phyloP scores from a whole-genome alignment of 2,329 filamentous ascomycete genomes.

The Pezicula rhizophila region DNA sequence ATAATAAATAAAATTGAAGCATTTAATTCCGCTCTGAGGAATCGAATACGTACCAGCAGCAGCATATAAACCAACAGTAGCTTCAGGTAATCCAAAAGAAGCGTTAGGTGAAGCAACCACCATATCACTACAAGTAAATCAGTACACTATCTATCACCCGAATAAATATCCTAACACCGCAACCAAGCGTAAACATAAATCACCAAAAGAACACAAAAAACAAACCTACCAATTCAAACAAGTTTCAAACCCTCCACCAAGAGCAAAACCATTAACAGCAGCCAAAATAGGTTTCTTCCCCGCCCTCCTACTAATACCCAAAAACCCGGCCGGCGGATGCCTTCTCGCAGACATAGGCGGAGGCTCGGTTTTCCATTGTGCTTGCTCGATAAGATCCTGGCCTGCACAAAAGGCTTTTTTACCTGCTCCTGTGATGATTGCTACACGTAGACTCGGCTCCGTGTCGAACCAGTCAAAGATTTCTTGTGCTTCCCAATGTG shows the following conservation, averaged over 20 bases:
- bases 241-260: constrained; percentile 75
- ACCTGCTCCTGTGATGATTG: constrained; percentile 57
- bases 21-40: too few relatives aligned
- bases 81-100: constrained; percentile 67
- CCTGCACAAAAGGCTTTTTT: constrained; percentile 61
- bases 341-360: constrained; percentile 21
- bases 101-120: constrained; percentile 56
- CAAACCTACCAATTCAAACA: constrained; percentile 40
- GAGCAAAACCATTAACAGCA: constrained; percentile 70
- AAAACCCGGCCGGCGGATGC: constrained; percentile 45
- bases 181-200: neutral
- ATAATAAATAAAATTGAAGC: too few relatives aligned
- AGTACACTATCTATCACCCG: constrained; percentile 25
- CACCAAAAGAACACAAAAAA: neutral
- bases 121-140: constrained; percentile 64
- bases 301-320: constrained; percentile 57
- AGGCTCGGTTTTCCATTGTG: constrained; percentile 33
- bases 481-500: constrained; percentile 34
- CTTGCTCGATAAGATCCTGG: constrained; percentile 59
- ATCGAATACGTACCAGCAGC: constrained; percentile 37
- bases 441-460: constrained; percentile 53
- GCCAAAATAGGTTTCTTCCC: constrained; percentile 72
- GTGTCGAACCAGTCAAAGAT: constrained; percentile 56
- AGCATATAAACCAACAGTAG: constrained; percentile 62
- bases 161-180: neutral